phyloP scores from a whole-genome alignment of 768 basidiomycete genomes.

The Mycena metata region DNA sequence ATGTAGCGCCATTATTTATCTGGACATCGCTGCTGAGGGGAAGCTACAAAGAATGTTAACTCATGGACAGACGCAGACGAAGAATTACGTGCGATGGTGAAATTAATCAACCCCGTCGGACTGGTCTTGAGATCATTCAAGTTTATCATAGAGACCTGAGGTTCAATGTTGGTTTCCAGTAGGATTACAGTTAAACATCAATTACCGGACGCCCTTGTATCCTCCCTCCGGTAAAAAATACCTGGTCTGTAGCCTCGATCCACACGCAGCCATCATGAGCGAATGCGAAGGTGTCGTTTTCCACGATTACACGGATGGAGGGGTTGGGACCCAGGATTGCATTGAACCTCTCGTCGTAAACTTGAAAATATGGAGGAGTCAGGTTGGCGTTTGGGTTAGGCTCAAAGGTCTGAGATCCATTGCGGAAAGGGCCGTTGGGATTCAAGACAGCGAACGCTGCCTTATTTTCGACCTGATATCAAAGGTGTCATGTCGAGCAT shows the following conservation, averaged over 20 bases:
- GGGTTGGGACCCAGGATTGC: slow-evolving; percentile 60
- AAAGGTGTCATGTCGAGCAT: neutral
- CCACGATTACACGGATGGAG: slow-evolving; percentile 58
- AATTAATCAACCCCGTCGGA: slow-evolving; percentile 31
- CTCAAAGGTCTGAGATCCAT: slow-evolving; percentile 49
- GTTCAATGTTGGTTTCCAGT: slow-evolving; percentile 55
- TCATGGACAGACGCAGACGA: no score
- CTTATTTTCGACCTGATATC: slow-evolving; percentile 31
- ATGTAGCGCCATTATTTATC: slow-evolving; percentile 64
- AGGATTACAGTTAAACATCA: slow-evolving; percentile 46
- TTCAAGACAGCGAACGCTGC: slow-evolving; percentile 36
- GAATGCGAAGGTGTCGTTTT: slow-evolving; percentile 60
- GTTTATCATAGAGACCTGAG: slow-evolving; percentile 53
- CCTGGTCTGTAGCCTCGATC: slow-evolving; percentile 61
- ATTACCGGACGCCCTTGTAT: slow-evolving; percentile 57
- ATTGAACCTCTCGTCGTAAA: slow-evolving; percentile 62
- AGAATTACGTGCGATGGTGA: slow-evolving; percentile 23
- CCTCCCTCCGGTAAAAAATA: slow-evolving; percentile 67
- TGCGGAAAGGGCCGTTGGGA: slow-evolving; percentile 36
- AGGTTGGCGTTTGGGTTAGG: slow-evolving; percentile 63
- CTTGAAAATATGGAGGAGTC: slow-evolving; percentile 63
- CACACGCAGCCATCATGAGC: slow-evolving; percentile 73
- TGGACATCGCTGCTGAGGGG: slow-evolving; percentile 44
- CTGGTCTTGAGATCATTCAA: slow-evolving; percentile 36
- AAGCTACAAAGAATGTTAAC: slow-evolving; percentile 40